Percentiles rank a stretch among this genome's conserved stretches.
Conservation (phyloP, 2,329 filamentous ascomycete genomes). For the Aureobasidium melanogenum region DNA sequence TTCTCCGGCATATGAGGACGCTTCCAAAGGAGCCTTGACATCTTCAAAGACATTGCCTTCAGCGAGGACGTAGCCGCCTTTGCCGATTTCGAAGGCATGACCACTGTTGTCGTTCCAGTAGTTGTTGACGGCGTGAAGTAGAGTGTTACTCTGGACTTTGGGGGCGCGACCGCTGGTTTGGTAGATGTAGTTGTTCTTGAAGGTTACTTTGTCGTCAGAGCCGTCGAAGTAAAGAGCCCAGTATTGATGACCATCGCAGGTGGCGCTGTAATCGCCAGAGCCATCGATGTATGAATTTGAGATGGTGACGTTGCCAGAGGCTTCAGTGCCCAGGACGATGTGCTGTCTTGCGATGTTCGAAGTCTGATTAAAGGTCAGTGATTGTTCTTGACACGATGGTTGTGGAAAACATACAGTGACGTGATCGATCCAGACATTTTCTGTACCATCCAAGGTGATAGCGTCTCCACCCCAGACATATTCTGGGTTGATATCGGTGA, state of each 20-base stretch:
- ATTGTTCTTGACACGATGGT: background rate
- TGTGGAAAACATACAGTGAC: slow-evolving; percentile 18
- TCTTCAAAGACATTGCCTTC: slow-evolving; percentile 30
- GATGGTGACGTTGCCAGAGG: slow-evolving; percentile 48
- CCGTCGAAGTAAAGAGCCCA: slow-evolving; percentile 51
- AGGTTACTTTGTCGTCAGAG: slow-evolving; percentile 45
- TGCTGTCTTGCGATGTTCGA: slow-evolving; percentile 51
- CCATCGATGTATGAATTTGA: slow-evolving; percentile 54
- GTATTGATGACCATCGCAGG: slow-evolving; percentile 52
- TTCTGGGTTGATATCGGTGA: slow-evolving; percentile 30
- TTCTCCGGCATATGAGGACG: slow-evolving; percentile 25
- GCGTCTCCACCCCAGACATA: slow-evolving; percentile 33
- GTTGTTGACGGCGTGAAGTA: slow-evolving; percentile 52
- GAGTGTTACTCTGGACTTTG: slow-evolving; percentile 46
- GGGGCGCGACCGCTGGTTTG: slow-evolving; percentile 46
- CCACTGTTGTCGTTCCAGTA: slow-evolving; percentile 44
- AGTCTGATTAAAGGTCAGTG: slow-evolving; percentile 28
- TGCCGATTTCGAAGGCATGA: slow-evolving; percentile 44
- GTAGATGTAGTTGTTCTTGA: slow-evolving; percentile 54
- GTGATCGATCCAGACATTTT: slow-evolving; percentile 30
- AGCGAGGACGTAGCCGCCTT: slow-evolving; percentile 36
- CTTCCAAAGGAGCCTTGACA: slow-evolving; percentile 37
- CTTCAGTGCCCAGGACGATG: slow-evolving; percentile 47
- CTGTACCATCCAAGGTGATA: slow-evolving; percentile 26
- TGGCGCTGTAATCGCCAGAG: slow-evolving; percentile 43